Conservation (phyloP, 805 yeast species). For the Spathaspora sp. region DNA sequence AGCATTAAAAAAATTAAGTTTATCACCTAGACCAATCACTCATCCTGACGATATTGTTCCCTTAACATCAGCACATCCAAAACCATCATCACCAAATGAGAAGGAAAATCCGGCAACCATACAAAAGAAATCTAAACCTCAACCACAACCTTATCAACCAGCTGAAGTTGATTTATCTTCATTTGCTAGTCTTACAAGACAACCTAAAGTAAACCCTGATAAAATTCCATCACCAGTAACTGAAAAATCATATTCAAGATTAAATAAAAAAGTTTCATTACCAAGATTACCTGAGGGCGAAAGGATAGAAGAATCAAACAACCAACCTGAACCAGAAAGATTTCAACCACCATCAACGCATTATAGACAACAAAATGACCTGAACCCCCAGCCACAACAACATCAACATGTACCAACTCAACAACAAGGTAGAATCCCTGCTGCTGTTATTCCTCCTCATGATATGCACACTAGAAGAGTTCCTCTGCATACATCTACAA, state of each 20-base stretch:
- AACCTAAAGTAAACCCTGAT: constrained; percentile 23
- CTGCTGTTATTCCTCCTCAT: constrained; percentile 23
- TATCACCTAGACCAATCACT: constrained; percentile 37
- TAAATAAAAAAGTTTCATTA: constrained; percentile 5
- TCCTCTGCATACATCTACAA: background rate
- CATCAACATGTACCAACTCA: constrained; percentile 1
- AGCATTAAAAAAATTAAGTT: constrained; percentile 40
- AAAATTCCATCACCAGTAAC: background rate
- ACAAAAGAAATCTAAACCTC: constrained; percentile 2
- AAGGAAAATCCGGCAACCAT: too few relatives aligned
- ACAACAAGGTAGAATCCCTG: constrained; percentile 13
- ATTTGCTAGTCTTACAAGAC: constrained; percentile 43
- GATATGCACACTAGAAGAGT: constrained; percentile 5
- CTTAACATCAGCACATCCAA: background rate
- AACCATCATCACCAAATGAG: constrained; percentile 1
- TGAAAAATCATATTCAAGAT: background rate
- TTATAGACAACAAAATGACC: background rate
- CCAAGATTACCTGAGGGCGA: constrained; percentile 9
- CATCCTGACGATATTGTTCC: constrained; percentile 20
- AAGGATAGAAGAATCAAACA: background rate
- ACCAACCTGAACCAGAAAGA: background rate
- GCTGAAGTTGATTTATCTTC: constrained; percentile 44
- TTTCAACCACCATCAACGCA: background rate
- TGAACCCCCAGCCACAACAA: background rate
- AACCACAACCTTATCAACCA: constrained; percentile 37